phyloP scores from a whole-genome alignment of 2,329 filamentous ascomycete species.

The Epichloe glyceriae region DNA sequence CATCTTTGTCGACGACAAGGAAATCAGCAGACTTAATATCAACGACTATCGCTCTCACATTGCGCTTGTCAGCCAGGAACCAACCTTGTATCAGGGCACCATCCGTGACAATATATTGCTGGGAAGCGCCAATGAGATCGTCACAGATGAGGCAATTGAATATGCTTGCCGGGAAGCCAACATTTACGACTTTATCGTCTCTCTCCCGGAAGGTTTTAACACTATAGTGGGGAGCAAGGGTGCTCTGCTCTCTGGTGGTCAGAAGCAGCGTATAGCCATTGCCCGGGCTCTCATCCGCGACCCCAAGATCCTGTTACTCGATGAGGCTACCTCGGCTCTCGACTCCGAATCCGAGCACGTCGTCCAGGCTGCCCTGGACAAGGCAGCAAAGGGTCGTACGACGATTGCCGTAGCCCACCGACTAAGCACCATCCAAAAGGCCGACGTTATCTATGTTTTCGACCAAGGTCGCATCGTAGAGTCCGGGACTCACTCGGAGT shows the following conservation, averaged over 20 bases:
- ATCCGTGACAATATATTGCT: slow-evolving; percentile 85
- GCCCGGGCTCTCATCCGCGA: slow-evolving; percentile 83
- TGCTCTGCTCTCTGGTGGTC: slow-evolving; percentile 71
- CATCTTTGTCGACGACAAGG: slow-evolving; percentile 69
- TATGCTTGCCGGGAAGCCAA: slow-evolving; percentile 81
- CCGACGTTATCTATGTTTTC: slow-evolving; percentile 93
- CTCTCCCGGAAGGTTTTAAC: slow-evolving; percentile 71
- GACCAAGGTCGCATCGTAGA: slow-evolving; percentile 81
- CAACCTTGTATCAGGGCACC: slow-evolving; percentile 85
- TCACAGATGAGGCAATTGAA: slow-evolving; percentile 59
- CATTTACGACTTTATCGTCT: slow-evolving; percentile 84
- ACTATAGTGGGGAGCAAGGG: slow-evolving; percentile 84
- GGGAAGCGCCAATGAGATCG: slow-evolving; percentile 52
- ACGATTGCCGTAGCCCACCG: slow-evolving; percentile 93
- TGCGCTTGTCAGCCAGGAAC: slow-evolving; percentile 86
- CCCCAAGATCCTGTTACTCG: slow-evolving; percentile 72
- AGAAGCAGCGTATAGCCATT: slow-evolving; percentile 91
- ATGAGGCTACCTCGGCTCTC: slow-evolving; percentile 68
- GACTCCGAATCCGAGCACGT: slow-evolving; percentile 69
- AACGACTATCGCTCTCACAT: slow-evolving; percentile 76
- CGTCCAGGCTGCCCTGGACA: slow-evolving; percentile 69
- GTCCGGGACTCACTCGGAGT: slow-evolving; percentile 62
- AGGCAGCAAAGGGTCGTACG: slow-evolving; percentile 69
- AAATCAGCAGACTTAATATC: slow-evolving; percentile 70
- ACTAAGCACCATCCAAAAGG: slow-evolving; percentile 84